Base-by-base conservation (phyloP, 116 monocot genomes). In the Papilionanthe hybrid region DNA sequence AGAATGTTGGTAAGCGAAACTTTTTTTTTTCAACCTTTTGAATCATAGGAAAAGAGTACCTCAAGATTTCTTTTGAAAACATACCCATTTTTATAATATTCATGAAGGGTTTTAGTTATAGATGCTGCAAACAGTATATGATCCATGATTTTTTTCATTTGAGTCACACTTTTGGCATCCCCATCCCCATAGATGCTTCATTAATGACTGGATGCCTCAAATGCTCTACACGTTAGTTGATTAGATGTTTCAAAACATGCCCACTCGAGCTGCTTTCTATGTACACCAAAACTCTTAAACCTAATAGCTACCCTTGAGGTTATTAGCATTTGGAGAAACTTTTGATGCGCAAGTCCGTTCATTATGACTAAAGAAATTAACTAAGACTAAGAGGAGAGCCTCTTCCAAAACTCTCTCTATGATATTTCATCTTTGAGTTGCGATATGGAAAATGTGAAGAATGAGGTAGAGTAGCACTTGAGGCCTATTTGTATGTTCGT, bases 1-100 rank as follows among this genome's bases (percentile, higher is more conserved):
- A 78, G 96, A 80, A 94, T 87, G 81, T 77, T 97, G 92, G 96
- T 97, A 85, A 42, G 77, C 55, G 74, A 50, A 43, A 10, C 22
- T 63, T 77, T 63, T 53, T 19, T 48, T n/a, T 43, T 73, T 37
- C 37, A 9, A 2, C 73, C n/a, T 69, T 44, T 73, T 73, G 29
- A 44, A 73, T 43, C 13, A 20, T 45, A 43, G 73, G 29, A 73
- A n/a, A 73, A 44, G 73, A 73, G 15, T 45, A 69, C 37, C 69
- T 69, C 37, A 15, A 30, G 27, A 65, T 65, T 69, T 69, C 17
- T 69, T 69, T 69, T 30, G 69, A 32, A 69, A 69, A 32, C 17
- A 32, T 17, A 37, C 12, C 5, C 4, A 69, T 13, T 17, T 32
- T 25, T 63, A 63, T 63, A 25, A 6, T 8, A 7, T 8, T 3